Conservation (phyloP, 2,329 filamentous ascomycete genomes). For the Phyllosticta paracitricarpa region DNA sequence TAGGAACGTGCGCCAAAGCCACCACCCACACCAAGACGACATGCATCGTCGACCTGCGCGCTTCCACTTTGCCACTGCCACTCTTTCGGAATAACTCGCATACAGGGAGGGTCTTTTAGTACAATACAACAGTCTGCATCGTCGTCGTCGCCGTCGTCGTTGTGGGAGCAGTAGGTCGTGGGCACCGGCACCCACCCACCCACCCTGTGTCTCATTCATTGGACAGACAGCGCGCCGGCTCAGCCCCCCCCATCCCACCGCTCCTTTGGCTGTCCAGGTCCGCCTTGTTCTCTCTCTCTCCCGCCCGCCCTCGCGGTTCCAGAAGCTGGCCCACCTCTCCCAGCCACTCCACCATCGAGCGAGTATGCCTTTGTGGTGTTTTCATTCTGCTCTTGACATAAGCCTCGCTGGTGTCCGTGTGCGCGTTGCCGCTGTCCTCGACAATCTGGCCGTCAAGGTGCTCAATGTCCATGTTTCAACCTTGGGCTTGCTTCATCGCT, state of each 20-base stretch:
- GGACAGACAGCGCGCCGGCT: background rate
- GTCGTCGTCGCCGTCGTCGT: too few relatives aligned
- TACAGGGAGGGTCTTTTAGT: too few relatives aligned
- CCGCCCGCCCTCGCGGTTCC: constrained; percentile 2
- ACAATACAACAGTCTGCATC: too few relatives aligned
- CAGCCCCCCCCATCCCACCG: background rate
- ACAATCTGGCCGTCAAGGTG: background rate
- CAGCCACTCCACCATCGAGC: background rate
- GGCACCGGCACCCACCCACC: too few relatives aligned
- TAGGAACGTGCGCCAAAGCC: background rate
- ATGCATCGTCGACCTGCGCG: too few relatives aligned
- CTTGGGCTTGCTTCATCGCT: background rate
- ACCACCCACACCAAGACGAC: too few relatives aligned
- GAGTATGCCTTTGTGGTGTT: too few relatives aligned
- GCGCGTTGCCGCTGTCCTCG: background rate
- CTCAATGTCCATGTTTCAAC: background rate
- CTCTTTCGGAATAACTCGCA: background rate
- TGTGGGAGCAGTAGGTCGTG: too few relatives aligned
- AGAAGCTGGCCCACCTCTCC: background rate
- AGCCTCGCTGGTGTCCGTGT: background rate
- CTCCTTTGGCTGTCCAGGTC: background rate
- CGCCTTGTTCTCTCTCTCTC: background rate
- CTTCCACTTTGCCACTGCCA: background rate
- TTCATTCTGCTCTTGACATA: background rate
- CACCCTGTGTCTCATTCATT: too few relatives aligned